Conservation (phyloP, 176 grass and related monocot genomes). For the Neostapfia colusana region DNA sequence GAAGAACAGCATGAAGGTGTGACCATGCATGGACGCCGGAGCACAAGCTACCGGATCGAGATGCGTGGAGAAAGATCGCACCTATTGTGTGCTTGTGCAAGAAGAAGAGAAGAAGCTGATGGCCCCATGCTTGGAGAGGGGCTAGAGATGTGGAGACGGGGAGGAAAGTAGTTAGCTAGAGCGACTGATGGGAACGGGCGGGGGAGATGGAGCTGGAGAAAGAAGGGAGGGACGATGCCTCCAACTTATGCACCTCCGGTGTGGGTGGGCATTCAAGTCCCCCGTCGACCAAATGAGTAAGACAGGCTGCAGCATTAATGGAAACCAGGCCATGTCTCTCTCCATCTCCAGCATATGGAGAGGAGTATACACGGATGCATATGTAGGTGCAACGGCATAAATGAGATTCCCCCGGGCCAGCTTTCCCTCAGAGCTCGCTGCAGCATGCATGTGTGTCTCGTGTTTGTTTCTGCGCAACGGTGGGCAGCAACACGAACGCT, state of each 20-base stretch:
- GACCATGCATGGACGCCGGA: slow-evolving; percentile 10
- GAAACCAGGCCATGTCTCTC: slow-evolving; percentile 46
- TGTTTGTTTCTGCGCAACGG: slow-evolving; percentile 36
- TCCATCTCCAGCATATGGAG: slow-evolving; percentile 23
- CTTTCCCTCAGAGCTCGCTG: slow-evolving; percentile 25
- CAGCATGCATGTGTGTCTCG: slow-evolving; percentile 27
- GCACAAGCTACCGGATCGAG: neutral
- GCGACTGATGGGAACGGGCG: neutral
- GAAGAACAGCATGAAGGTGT: neutral
- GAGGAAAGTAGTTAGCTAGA: neutral
- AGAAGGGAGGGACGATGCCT: slow-evolving; percentile 23
- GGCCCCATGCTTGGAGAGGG: neutral
- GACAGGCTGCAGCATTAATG: slow-evolving; percentile 93
- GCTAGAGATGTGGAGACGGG: neutral
- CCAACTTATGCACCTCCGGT: slow-evolving; percentile 46
- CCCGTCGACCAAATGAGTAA: slow-evolving; percentile 79
- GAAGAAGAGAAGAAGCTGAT: neutral
- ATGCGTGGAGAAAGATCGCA: neutral
- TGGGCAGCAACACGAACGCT: slow-evolving; percentile 43
- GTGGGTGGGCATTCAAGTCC: slow-evolving; percentile 60
- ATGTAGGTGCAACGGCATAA: slow-evolving; percentile 68
- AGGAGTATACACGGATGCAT: slow-evolving; percentile 40
- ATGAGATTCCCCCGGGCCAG: slow-evolving; percentile 55
- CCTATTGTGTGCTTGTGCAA: too few species aligned
- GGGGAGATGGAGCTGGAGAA: slow-evolving; percentile 27